Base-by-base conservation (phyloP, 2,329 filamentous ascomycete species). In the Cladosporium colombiae region DNA sequence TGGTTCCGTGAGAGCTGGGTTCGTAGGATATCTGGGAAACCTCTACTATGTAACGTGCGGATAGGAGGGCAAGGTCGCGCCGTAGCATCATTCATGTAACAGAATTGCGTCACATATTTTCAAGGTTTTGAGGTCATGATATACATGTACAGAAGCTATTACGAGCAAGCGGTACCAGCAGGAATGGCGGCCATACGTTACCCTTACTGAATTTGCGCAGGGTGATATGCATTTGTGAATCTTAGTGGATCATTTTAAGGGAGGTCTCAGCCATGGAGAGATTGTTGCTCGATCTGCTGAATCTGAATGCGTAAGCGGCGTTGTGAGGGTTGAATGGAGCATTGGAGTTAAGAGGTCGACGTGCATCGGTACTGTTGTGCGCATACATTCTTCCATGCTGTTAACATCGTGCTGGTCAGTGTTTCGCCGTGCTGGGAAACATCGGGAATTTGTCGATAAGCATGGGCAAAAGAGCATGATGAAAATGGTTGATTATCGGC, bases 251-350 rank as follows among this genome's bases (percentile, higher is more conserved):
- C 8, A 29, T 55, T 31, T 13, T 55, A 33, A 31, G 52, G 52
- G 33, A 57, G 14, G 33, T 57, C 33, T 57, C 55, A 57, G 31
- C 55, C 31, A 57, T 57, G n/a, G 55, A 55, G 18, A 55, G 23
- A 55, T 33, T 55, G 29, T 53, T 29, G 50, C 50, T 53, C 40
- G 40, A 46, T 46, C 40, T n/a, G n/a, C 40, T 46, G 40, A 46
- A 11, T 46, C n/a, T 13, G n/a, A 13, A 21, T 46, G n/a, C 40
- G 40, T 46, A 46, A 46, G 40, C 3, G 40, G 40, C 40, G 40
- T 21, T 46, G 5, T 11, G n/a, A 46, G 40, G n/a, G 7, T 21
- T 13, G 40, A 21, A n/a, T 46, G n/a, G 5, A 46, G 40, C 40
- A 46, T 21, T 46, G 40, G 8, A 21, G 40, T 46, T 23, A 3